Conservation (phyloP, 306 rosid species). For the Alnus rubra region DNA sequence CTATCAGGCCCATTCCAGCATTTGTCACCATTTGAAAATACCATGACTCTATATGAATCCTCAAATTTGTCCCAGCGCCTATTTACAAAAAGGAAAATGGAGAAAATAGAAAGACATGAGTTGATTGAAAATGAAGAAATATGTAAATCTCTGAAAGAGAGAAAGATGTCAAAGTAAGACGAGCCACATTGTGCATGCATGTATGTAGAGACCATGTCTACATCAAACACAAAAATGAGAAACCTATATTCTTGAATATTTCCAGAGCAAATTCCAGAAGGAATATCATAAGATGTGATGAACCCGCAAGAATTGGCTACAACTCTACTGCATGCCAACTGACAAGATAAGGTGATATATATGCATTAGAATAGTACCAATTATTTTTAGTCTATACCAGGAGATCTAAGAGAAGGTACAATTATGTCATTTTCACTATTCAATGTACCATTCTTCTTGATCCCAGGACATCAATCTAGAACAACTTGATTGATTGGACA, state of each 20-base stretch:
- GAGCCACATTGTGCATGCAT: not conserved
- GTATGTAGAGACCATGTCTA: too few species aligned
- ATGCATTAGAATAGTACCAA: not conserved
- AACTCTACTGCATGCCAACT: not conserved
- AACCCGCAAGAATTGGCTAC: not conserved
- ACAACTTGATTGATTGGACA: conserved; percentile 11
- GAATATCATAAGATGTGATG: not conserved
- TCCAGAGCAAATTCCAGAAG: not conserved
- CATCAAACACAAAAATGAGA: not conserved
- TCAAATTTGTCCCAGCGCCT: conserved; percentile 98
- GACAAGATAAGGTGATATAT: not conserved
- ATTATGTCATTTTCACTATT: conserved; percentile 23
- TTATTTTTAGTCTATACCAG: not conserved
- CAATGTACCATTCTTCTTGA: conserved; percentile 19
- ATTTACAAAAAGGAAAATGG: conserved; percentile 21
- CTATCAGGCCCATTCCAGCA: conserved; percentile 99
- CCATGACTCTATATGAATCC: conserved; percentile 76
- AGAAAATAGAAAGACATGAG: not conserved
- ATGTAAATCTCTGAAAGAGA: not conserved
- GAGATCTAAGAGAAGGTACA: not conserved
- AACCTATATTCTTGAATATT: not conserved
- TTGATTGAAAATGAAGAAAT: not conserved
- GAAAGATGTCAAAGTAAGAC: not conserved
- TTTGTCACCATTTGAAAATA: conserved; percentile 78
- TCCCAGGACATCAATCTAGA: conserved; percentile 13